Conservation (phyloP, 176 grass and related monocot genomes). For the Tuctoria greenei region DNA sequence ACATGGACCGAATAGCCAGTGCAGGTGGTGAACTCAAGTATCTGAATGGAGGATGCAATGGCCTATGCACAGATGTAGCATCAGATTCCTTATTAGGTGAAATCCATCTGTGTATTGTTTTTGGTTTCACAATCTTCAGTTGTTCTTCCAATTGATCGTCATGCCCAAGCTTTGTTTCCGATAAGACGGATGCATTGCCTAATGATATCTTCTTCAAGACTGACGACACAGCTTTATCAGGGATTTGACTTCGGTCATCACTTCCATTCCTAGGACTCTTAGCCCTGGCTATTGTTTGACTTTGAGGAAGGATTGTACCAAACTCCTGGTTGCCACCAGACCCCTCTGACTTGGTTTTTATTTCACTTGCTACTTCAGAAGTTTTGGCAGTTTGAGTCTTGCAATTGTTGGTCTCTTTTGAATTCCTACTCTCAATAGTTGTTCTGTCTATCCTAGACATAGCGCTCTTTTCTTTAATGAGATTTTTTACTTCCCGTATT, state of each 20-base stretch:
- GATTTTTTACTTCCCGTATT: slow-evolving; percentile 53
- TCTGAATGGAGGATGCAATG: slow-evolving; percentile 81
- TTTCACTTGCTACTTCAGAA: slow-evolving; percentile 48
- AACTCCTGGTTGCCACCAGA: slow-evolving; percentile 34
- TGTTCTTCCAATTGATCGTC: slow-evolving; percentile 38
- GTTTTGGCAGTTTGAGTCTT: slow-evolving; percentile 27
- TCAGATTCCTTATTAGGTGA: slow-evolving; percentile 76
- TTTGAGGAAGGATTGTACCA: slow-evolving; percentile 48
- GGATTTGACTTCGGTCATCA: slow-evolving; percentile 42
- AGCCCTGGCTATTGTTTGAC: slow-evolving; percentile 45
- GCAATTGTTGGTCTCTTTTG: slow-evolving; percentile 26
- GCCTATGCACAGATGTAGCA: slow-evolving; percentile 56
- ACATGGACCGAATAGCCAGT: slow-evolving; percentile 58
- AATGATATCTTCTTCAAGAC: slow-evolving; percentile 55
- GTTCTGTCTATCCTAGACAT: slow-evolving; percentile 22
- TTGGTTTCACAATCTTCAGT: slow-evolving; percentile 49
- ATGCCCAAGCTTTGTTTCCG: slow-evolving; percentile 42
- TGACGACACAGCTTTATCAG: slow-evolving; percentile 52
- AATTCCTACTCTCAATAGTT: slow-evolving; percentile 27
- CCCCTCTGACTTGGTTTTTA: slow-evolving; percentile 57
- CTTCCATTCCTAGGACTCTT: slow-evolving; percentile 41
- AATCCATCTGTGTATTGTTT: slow-evolving; percentile 64
- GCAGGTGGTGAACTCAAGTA: slow-evolving; percentile 80
- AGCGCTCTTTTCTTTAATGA: slow-evolving; percentile 58
- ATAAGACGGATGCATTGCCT: slow-evolving; percentile 42